phyloP scores from a whole-genome alignment of 768 basidiomycete species.

The Trametes maxima region DNA sequence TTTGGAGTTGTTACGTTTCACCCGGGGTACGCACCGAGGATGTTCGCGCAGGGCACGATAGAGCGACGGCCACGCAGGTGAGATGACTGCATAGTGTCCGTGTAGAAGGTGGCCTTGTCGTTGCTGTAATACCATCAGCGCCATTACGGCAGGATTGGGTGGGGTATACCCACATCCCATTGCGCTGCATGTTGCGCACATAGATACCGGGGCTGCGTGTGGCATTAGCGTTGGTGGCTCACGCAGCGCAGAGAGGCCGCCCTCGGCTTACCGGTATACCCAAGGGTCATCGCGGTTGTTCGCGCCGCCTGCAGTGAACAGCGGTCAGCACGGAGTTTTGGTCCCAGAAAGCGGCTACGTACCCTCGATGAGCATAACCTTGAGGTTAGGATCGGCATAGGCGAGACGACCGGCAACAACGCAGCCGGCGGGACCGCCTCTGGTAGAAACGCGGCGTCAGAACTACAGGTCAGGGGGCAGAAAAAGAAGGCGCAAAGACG shows the following conservation, averaged over 20 bases:
- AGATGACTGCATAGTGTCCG: conserved; percentile 58
- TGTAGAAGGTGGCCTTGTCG: conserved; percentile 75
- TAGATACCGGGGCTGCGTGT: conserved; percentile 60
- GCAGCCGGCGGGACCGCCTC: conserved; percentile 70
- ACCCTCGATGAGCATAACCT: conserved; percentile 80
- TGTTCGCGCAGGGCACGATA: conserved; percentile 72
- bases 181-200: conserved; percentile 70
- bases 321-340: neutral
- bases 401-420: conserved; percentile 71
- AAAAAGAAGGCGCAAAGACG: conserved; percentile 19
- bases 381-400: conserved; percentile 69
- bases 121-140: conserved; percentile 43
- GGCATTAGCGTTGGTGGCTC: neutral
- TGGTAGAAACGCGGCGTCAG: conserved; percentile 15
- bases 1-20: neutral
- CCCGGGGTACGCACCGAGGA: conserved; percentile 26
- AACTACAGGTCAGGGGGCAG: neutral
- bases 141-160: neutral
- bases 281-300: conserved; percentile 76
- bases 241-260: neutral
- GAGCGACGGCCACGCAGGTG: conserved; percentile 62
- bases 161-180: conserved; percentile 54
- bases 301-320: conserved; percentile 48
- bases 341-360: neutral
- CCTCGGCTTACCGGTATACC: conserved; percentile 56